Evolutionary conservation across 108 stramenopile species (phyloP), one percentile per base, ranked within the genome.

Genomic region (Seminavis robusta): DNA sequence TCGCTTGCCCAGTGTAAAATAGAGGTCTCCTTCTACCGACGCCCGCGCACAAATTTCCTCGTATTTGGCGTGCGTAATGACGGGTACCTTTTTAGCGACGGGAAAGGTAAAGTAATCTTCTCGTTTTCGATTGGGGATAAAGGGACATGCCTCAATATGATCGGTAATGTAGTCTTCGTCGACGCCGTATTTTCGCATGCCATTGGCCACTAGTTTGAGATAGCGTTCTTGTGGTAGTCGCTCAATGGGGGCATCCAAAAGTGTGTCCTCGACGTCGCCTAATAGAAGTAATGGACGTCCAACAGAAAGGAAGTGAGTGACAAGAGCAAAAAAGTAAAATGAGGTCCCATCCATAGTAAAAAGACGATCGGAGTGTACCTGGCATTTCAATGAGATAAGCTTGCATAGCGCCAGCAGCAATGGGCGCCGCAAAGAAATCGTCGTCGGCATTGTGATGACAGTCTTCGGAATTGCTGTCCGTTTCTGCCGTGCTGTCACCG

Each of bases 181-280:
- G 33, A 69, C 29, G 1, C 41, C 28, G 33, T 63, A 36, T 2
- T 33, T n/a, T 50, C 44, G 45, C 47, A 69, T 34, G 19, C 68
- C 68, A 11, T 69, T 53, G 17, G 54, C 45, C 16, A 69, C 56
- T 27, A 69, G 26, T 15, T 56, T 55, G 8, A 69, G 61, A 10
- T 69, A 69, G 8, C 68, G 51, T 49, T 69, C 68, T 37, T 61
- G 53, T 13, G 68, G 61, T 24, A 56, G 52, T n/a, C 47, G 20
- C 0, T 61, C 60, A 8, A 37, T 40, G 5, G 50, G 24, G 36
- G 15, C 24, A 27, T 27, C 8, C 26, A 44, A n/a, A 6, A 44
- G 15, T 13, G 43, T 44, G 6, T 44, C 43, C n/a, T 44, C 17
- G 5, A 44, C 43, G 20, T 44, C 43, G 7, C 20, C 43, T 13